These are phyloP conservation scores for Fraxinus dipetala DNA, from an alignment of 305 asterid species.

Conservation along the genomic window DNA sequence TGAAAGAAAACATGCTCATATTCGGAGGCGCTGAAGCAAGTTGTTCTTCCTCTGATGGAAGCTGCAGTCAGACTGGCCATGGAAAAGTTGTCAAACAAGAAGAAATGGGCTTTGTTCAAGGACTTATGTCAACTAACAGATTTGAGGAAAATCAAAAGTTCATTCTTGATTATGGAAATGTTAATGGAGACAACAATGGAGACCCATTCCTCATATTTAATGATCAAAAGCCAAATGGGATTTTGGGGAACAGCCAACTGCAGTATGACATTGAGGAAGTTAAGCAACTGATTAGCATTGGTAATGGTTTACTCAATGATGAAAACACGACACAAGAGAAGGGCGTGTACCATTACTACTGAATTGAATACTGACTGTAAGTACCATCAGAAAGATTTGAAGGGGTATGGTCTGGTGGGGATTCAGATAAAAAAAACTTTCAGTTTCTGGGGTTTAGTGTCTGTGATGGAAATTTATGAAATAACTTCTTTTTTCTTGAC, in stretches of 20 bases:
- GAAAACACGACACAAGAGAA: conserved; percentile 47
- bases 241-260: conserved; percentile 26
- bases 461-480: conserved; percentile 37
- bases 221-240: conserved; percentile 30
- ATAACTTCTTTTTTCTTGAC: conserved; percentile 28
- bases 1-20: conserved; percentile 33
- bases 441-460: conserved; percentile 45
- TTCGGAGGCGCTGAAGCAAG: conserved; percentile 47
- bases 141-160: conserved; percentile 43
- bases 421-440: conserved; percentile 2
- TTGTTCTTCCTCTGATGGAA: conserved; percentile 67
- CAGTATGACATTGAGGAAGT: conserved; percentile 52
- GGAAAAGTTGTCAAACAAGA: conserved; percentile 52
- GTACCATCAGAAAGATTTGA: conserved; percentile 40
- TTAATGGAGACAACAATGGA: background rate
- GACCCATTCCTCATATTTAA: background rate
- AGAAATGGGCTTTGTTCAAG: conserved; percentile 20
- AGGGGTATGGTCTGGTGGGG: conserved; percentile 28
- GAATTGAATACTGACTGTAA: conserved; percentile 22
- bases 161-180: conserved; percentile 35
- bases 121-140: conserved; percentile 20
- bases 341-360: conserved; percentile 41
- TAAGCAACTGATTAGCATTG: conserved; percentile 42
- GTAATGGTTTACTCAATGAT: conserved; percentile 33
- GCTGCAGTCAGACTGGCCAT: conserved; percentile 44